These are phyloP conservation scores for Hypomontagnella submonticulosa DNA, from an alignment of 495 filamentous ascomycete species.

Conservation along the genomic window DNA sequence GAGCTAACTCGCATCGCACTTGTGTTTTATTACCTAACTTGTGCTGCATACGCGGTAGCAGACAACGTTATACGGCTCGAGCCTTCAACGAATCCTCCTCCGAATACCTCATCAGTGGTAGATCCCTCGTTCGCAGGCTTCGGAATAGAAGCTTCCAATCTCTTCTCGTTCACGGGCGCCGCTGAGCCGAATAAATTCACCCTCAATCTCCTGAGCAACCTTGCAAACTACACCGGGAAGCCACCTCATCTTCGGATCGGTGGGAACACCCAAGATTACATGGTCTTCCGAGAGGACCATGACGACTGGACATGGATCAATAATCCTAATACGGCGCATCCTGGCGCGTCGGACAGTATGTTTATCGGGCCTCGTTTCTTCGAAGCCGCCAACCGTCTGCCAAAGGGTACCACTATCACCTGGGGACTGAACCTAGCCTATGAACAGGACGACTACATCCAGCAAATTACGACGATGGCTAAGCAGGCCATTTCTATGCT, in stretches of 20 bases:
- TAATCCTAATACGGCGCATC: slow-evolving; percentile 38
- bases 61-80: slow-evolving; percentile 15
- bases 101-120: slow-evolving; percentile 18
- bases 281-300: slow-evolving; percentile 45
- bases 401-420: slow-evolving; percentile 49
- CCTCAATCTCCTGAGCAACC: slow-evolving; percentile 50
- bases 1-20: neutral
- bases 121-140: slow-evolving; percentile 51
- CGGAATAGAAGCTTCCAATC: slow-evolving; percentile 55
- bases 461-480: slow-evolving; percentile 46
- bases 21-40: neutral
- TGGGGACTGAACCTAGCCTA: slow-evolving; percentile 54
- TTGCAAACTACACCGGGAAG: slow-evolving; percentile 51
- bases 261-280: slow-evolving; percentile 55
- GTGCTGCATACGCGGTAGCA: slow-evolving; percentile 9
- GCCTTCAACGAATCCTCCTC: slow-evolving; percentile 21
- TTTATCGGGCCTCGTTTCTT: slow-evolving; percentile 51
- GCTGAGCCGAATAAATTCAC: slow-evolving; percentile 46
- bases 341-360: slow-evolving; percentile 44
- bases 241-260: slow-evolving; percentile 52
- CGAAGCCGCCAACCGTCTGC: slow-evolving; percentile 50
- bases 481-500: slow-evolving; percentile 43
- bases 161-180: slow-evolving; percentile 53
- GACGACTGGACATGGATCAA: slow-evolving; percentile 36
- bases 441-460: slow-evolving; percentile 42